phyloP scores from a whole-genome alignment of 208 protist genomes.

The Strigomonas oncopelti region DNA sequence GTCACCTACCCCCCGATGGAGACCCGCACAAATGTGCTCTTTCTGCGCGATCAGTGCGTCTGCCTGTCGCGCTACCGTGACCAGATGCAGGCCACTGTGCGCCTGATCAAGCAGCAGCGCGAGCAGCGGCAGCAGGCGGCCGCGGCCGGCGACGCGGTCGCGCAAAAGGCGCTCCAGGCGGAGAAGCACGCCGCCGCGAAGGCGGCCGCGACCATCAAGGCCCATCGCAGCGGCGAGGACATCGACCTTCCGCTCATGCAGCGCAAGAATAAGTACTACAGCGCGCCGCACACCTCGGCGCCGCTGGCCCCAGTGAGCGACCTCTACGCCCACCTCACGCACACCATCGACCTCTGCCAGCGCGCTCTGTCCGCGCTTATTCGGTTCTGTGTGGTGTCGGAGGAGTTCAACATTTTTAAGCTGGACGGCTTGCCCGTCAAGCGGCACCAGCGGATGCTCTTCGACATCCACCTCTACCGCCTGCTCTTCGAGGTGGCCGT shows the following conservation, averaged over 20 bases:
- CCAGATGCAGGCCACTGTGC: constrained; percentile 49
- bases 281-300: constrained; percentile 6
- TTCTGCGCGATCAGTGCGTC: constrained; percentile 43
- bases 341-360: constrained; percentile 47
- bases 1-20: constrained; percentile 20
- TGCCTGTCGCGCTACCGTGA: constrained; percentile 49
- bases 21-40: constrained; percentile 34
- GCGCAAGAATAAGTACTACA: background rate
- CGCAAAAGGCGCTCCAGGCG: constrained; percentile 11
- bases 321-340: constrained; percentile 27
- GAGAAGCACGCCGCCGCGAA: constrained; percentile 10
- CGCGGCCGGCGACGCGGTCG: constrained; percentile 15
- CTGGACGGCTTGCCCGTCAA: constrained; percentile 51
- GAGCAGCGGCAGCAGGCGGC: constrained; percentile 12
- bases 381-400: constrained; percentile 51
- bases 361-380: constrained; percentile 52
- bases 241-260: constrained; percentile 20
- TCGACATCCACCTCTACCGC: constrained; percentile 57
- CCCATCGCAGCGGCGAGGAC: constrained; percentile 4
- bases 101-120: constrained; percentile 15
- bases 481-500: constrained; percentile 75
- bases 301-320: constrained; percentile 9
- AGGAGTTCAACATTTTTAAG: constrained; percentile 42
- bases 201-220: background rate
- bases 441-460: constrained; percentile 65